Evolutionary conservation across 2,329 filamentous ascomycete species (phyloP).

Genomic region (Ilyonectria mors-panacis): DNA sequence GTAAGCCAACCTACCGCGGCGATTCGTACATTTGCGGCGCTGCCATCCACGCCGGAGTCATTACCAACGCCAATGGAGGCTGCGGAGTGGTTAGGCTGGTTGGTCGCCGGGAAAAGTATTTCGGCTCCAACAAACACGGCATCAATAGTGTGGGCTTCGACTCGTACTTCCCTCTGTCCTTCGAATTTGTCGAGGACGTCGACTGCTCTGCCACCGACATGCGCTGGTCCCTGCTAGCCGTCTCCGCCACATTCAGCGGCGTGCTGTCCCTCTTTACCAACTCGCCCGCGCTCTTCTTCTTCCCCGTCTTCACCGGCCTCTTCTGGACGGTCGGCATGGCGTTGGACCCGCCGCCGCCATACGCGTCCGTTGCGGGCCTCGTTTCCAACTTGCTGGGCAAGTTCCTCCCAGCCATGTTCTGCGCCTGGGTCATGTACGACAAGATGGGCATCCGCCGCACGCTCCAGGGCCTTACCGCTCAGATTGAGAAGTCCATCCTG

Average conservation of each 20-base stretch:
- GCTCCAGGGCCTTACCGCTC: slow-evolving; percentile 80
- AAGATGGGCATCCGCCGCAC: slow-evolving; percentile 84
- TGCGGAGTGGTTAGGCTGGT: slow-evolving; percentile 85
- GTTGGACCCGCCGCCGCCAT: slow-evolving; percentile 86
- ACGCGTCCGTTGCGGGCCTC: slow-evolving; percentile 76
- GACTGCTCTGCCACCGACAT: slow-evolving; percentile 81
- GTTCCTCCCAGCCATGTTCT: slow-evolving; percentile 89
- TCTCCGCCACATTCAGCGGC: slow-evolving; percentile 85
- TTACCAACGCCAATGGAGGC: slow-evolving; percentile 79
- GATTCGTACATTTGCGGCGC: slow-evolving; percentile 91
- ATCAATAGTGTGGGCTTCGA: slow-evolving; percentile 85
- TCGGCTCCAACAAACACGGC: slow-evolving; percentile 77
- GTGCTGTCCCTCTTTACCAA: slow-evolving; percentile 86
- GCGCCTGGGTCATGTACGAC: slow-evolving; percentile 88
- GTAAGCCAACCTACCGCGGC: slow-evolving; percentile 80
- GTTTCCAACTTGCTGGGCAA: slow-evolving; percentile 85
- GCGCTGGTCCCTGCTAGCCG: slow-evolving; percentile 85
- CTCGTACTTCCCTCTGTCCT: slow-evolving; percentile 91
- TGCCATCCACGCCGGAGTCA: slow-evolving; percentile 86
- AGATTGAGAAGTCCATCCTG: slow-evolving; percentile 90
- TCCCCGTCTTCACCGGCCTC: slow-evolving; percentile 82
- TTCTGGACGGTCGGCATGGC: slow-evolving; percentile 94
- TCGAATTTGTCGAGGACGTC: slow-evolving; percentile 79
- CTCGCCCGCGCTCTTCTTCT: slow-evolving; percentile 86
- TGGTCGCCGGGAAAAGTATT: slow-evolving; percentile 73